Conservation (phyloP, 352 stramenopile genomes). For the Thalassiosira hispida region DNA sequence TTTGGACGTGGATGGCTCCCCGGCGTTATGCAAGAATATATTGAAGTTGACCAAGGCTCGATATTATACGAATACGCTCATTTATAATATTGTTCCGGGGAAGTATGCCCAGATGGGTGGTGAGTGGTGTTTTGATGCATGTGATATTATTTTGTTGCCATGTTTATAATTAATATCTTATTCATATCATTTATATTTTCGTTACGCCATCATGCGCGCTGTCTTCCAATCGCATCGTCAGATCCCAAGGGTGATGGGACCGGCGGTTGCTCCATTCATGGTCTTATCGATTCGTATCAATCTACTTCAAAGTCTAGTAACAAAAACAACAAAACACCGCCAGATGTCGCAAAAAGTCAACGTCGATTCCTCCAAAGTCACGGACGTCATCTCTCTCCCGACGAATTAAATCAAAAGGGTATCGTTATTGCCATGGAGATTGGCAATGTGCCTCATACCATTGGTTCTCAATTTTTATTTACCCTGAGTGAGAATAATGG, state of each 20-base stretch:
- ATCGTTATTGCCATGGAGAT: constrained; percentile 76
- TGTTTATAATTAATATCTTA: too few relatives aligned
- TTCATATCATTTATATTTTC: too few relatives aligned
- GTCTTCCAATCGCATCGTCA: too few relatives aligned
- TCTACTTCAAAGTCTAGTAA: constrained; percentile 5
- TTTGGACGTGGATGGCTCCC: constrained; percentile 79
- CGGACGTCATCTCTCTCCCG: constrained; percentile 55
- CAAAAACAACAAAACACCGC: constrained; percentile 1
- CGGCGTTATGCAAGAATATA: constrained; percentile 77
- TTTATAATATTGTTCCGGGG: constrained; percentile 76
- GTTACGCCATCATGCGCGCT: too few relatives aligned
- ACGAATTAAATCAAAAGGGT: constrained; percentile 73
- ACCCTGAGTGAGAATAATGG: constrained; percentile 85
- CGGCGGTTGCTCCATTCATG: constrained; percentile 94
- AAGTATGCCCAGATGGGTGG: constrained; percentile 76
- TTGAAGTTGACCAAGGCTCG: constrained; percentile 79
- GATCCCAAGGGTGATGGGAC: constrained; percentile 93
- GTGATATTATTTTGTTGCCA: constrained; percentile 11
- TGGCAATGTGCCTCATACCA: constrained; percentile 78
- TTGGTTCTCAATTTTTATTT: constrained; percentile 96
- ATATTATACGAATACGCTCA: constrained; percentile 77
- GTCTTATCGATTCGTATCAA: constrained; percentile 87
- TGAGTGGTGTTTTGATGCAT: constrained; percentile 15
- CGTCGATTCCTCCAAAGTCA: constrained; percentile 59
- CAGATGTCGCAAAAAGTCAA: constrained; percentile 44